Base-by-base conservation (phyloP, 2,329 filamentous ascomycete species). In the Penicillium sp. region DNA sequence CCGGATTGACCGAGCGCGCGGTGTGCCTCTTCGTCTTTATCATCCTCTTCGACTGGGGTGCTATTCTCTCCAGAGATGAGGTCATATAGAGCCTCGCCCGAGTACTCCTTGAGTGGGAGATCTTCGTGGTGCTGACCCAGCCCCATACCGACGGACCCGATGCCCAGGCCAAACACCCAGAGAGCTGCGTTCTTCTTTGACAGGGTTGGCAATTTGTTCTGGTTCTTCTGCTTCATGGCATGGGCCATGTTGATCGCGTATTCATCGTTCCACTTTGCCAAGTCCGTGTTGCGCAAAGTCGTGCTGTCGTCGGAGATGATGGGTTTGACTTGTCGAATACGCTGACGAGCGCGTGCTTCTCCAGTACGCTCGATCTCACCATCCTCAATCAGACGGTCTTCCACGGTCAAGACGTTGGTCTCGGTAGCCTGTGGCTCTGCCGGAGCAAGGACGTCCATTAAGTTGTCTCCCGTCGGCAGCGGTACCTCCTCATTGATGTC, bases 181-280 rank as follows among this genome's bases (percentile, higher is more conserved):
- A 83, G 81, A 11, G 81, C 80, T 0, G 87, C 88, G 59, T 88
- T 89, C 68, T 83, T 85, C 73, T 85, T 89, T 2, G 86, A 85
- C 43, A 82, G 76, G 0, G 73, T 71, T 12, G 73, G 63, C 14
- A 76, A 67, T 50, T 76, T 79, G 37, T 79, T 75, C 5, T 76
- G 68, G 5, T 75, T 64, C 63, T 84, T 87, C 20, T 76, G 69
- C 34, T 73, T 76, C 6, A 68, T 67, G 8, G 79, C 81, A 12
- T 75, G 73, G 0, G 73, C 76, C 85, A 91, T 92, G 63, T 87
- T 88, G 11, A 76, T 67, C 1, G 83, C 63, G 63, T 90, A 90
- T 31, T 85, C 76, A 1, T 77, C 75, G 61, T 84, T 84, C 84
- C 86, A 88, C n/a, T 75, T 71, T 0, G 78, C 75, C 1, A 90